Percentiles rank a stretch among this genome's conserved stretches.
Conservation (phyloP, 805 yeast genomes). For the Yamadazyma sp. region DNA sequence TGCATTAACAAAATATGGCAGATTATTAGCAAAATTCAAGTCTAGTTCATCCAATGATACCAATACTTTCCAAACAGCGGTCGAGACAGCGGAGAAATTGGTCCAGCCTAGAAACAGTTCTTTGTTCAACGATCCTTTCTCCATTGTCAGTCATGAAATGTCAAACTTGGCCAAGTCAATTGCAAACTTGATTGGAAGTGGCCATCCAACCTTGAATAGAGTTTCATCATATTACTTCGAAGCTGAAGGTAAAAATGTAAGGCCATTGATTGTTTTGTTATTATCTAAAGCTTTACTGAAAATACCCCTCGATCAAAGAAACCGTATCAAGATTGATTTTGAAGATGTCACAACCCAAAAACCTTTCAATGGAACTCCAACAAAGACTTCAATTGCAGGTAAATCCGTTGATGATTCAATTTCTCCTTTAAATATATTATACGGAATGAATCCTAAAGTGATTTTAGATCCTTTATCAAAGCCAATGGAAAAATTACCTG, state of each 20-base stretch:
- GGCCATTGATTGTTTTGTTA: slow-evolving; percentile 85
- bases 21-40: not conserved
- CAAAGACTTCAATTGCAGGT: slow-evolving; percentile 54
- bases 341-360: slow-evolving; percentile 66
- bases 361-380: slow-evolving; percentile 57
- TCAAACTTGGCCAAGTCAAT: slow-evolving; percentile 82
- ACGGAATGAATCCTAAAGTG: slow-evolving; percentile 86
- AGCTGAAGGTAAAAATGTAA: slow-evolving; percentile 91
- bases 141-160: slow-evolving; percentile 92
- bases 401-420: slow-evolving; percentile 60
- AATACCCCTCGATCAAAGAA: slow-evolving; percentile 69
- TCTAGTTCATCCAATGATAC: slow-evolving; percentile 14
- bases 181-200: slow-evolving; percentile 82
- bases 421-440: slow-evolving; percentile 77
- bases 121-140: slow-evolving; percentile 74
- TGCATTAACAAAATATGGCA: not conserved
- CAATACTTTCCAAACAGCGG: slow-evolving; percentile 54
- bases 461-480: slow-evolving; percentile 79
- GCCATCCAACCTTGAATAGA: slow-evolving; percentile 88
- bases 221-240: slow-evolving; percentile 95
- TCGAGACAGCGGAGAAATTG: slow-evolving; percentile 68
- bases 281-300: slow-evolving; percentile 75
- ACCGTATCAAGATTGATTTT: slow-evolving; percentile 58
- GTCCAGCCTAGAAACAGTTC: slow-evolving; percentile 56
- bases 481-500: slow-evolving; percentile 72